phyloP scores from a whole-genome alignment of 345 rosid species.

The Theobroma cacao region DNA sequence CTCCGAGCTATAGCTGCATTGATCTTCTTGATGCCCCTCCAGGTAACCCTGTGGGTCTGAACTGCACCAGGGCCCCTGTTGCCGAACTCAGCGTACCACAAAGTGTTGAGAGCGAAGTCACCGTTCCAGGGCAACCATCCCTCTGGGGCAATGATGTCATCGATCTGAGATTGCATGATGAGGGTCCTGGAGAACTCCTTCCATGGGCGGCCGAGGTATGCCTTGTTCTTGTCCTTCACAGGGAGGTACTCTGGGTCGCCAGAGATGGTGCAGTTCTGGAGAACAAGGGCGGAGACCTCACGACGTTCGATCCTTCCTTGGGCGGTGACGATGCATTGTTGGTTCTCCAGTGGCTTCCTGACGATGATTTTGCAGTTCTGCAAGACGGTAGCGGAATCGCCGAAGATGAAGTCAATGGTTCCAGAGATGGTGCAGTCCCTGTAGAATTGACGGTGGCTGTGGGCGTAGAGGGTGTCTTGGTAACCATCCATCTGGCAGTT shows the following conservation, averaged over 20 bases:
- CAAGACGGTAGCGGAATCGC: slow-evolving; percentile 48
- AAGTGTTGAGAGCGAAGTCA: slow-evolving; percentile 43
- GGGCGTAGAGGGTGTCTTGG: slow-evolving; percentile 71
- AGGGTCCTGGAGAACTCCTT: slow-evolving; percentile 53
- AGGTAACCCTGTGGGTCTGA: slow-evolving; percentile 39
- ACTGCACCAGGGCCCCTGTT: slow-evolving; percentile 66
- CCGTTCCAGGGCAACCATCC: slow-evolving; percentile 66
- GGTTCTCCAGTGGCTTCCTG: slow-evolving; percentile 43
- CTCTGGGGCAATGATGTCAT: slow-evolving; percentile 49
- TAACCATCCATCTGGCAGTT: slow-evolving; percentile 58
- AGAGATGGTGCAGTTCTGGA: slow-evolving; percentile 58
- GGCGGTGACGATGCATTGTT: slow-evolving; percentile 58
- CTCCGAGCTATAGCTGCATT: slow-evolving; percentile 13
- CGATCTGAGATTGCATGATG: slow-evolving; percentile 52
- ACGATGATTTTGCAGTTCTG: slow-evolving; percentile 65
- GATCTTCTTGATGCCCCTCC: slow-evolving; percentile 52
- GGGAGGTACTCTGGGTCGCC: slow-evolving; percentile 40
- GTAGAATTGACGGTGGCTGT: slow-evolving; percentile 70
- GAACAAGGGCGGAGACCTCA: slow-evolving; percentile 48
- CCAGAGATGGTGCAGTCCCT: slow-evolving; percentile 67
- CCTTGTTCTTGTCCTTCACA: slow-evolving; percentile 33
- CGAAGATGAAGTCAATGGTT: slow-evolving; percentile 77
- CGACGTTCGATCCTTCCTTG: slow-evolving; percentile 53
- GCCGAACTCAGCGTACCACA: slow-evolving; percentile 51
- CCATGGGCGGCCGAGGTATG: slow-evolving; percentile 82